Evolutionary conservation across 208 protist genomes (phyloP).

Genomic region (Crithidia expoeki): DNA sequence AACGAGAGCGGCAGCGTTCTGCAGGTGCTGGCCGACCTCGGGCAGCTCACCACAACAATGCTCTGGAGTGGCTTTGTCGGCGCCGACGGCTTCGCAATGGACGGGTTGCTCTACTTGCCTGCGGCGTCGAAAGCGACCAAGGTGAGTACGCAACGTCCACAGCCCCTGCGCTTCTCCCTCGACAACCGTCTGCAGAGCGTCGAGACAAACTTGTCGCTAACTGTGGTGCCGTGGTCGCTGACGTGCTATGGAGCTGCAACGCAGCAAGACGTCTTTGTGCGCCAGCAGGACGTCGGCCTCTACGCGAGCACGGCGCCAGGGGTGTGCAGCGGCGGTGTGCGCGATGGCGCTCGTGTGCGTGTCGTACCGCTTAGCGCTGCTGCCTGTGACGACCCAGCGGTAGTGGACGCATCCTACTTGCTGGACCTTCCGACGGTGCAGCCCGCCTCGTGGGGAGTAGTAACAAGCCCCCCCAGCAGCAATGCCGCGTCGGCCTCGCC

Average conservation of each 20-base stretch:
- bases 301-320: slow-evolving; percentile 33
- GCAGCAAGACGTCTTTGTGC: slow-evolving; percentile 34
- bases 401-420: slow-evolving; percentile 25
- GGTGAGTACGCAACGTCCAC: slow-evolving; percentile 12
- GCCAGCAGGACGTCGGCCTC: slow-evolving; percentile 40
- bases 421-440: slow-evolving; percentile 34
- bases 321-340: slow-evolving; percentile 46
- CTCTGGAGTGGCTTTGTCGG: slow-evolving; percentile 74
- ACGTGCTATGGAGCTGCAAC: slow-evolving; percentile 43
- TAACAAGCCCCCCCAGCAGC: not conserved
- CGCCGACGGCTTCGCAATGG: slow-evolving; percentile 42
- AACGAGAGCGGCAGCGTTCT: slow-evolving; percentile 1
- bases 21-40: slow-evolving; percentile 27
- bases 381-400: slow-evolving; percentile 23
- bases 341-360: slow-evolving; percentile 48
- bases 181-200: slow-evolving; percentile 34
- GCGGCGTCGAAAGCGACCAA: slow-evolving; percentile 21
- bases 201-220: slow-evolving; percentile 22
- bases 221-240: slow-evolving; percentile 37
- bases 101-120: slow-evolving; percentile 61
- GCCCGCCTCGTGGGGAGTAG: slow-evolving; percentile 24
- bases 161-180: slow-evolving; percentile 36
- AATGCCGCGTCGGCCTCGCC: slow-evolving; percentile 9
- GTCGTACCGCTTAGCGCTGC: slow-evolving; percentile 41
- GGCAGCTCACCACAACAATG: slow-evolving; percentile 51